Evolutionary conservation across 2,329 filamentous ascomycete species (phyloP).

Genomic region (Alternaria longipes): DNA sequence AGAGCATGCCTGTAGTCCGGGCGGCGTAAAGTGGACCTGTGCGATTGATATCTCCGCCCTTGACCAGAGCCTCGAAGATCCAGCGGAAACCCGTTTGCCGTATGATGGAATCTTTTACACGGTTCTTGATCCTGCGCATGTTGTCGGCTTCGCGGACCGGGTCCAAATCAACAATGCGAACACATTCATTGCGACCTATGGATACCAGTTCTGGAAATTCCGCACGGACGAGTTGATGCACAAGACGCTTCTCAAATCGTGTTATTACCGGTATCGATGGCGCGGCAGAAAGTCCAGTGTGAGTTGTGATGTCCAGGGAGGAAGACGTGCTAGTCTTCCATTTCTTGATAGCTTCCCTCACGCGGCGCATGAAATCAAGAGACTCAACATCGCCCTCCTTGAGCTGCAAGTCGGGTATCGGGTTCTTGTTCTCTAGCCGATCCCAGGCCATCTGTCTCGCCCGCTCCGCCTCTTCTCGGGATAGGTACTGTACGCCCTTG

Average conservation of each 20-base stretch:
- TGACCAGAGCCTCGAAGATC: constrained; percentile 58
- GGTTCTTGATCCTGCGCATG: constrained; percentile 46
- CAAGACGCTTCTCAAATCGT: constrained; percentile 69
- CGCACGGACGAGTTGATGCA: constrained; percentile 71
- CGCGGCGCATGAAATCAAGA: constrained; percentile 60
- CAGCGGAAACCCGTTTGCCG: constrained; percentile 60
- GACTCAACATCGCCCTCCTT: constrained; percentile 63
- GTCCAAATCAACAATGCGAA: constrained; percentile 56
- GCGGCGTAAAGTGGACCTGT: constrained; percentile 51
- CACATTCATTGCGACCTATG: constrained; percentile 54
- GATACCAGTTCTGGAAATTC: constrained; percentile 63
- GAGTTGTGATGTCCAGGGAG: constrained; percentile 41
- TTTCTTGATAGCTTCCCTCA: constrained; percentile 56
- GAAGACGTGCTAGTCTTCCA: constrained; percentile 52
- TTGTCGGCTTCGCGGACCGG: constrained; percentile 56
- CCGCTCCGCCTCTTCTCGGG: constrained; percentile 64
- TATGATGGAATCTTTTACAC: constrained; percentile 53
- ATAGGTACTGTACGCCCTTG: constrained; percentile 69
- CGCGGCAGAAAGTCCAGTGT: constrained; percentile 34
- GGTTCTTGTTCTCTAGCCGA: constrained; percentile 51
- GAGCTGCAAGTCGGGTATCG: constrained; percentile 57
- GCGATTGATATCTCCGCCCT: constrained; percentile 48
- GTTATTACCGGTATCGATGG: constrained; percentile 34
- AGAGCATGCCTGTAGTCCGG: constrained; percentile 44
- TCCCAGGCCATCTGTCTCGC: constrained; percentile 58